phyloP scores from a whole-genome alignment of 805 yeast species.

The Yarrowia deformans region DNA sequence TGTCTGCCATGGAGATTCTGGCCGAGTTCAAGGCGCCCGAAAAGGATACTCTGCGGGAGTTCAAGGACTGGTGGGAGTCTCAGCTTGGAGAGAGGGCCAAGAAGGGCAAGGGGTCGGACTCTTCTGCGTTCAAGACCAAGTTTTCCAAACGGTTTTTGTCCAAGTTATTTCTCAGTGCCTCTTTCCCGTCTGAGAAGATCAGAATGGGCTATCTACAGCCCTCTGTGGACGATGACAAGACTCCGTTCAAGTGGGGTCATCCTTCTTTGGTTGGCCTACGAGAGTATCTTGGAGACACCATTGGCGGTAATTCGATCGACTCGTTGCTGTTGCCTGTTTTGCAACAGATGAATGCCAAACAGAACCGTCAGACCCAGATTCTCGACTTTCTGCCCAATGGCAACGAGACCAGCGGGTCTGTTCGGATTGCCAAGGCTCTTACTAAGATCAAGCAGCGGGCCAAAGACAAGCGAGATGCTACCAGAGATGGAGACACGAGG shows the following conservation, averaged over 20 bases:
- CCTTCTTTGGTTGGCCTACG: constrained; percentile 85
- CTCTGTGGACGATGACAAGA: constrained; percentile 80
- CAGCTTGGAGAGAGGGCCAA: constrained; percentile 56
- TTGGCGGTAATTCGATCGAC: constrained; percentile 87
- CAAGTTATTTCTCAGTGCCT: constrained; percentile 62
- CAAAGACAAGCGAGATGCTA: constrained; percentile 16
- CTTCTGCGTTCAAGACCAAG: constrained; percentile 57
- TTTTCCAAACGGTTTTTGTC: constrained; percentile 64
- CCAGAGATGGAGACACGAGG: background rate
- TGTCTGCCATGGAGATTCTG: constrained; percentile 84
- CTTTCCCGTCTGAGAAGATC: constrained; percentile 75
- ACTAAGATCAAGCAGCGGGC: constrained; percentile 27
- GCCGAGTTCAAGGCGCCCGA: constrained; percentile 71
- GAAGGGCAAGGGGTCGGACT: background rate
- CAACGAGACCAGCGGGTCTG: constrained; percentile 3
- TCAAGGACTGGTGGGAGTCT: constrained; percentile 65
- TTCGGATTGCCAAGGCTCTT: constrained; percentile 26
- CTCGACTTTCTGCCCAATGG: constrained; percentile 31
- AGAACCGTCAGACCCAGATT: constrained; percentile 37
- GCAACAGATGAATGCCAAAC: constrained; percentile 64
- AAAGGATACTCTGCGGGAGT: constrained; percentile 54
- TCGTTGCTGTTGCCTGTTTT: constrained; percentile 87
- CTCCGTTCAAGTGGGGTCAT: constrained; percentile 85
- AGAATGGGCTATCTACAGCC: constrained; percentile 79
- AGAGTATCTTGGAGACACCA: constrained; percentile 67